Conservation (phyloP, 176 grass and related monocot species). For the Aegilops speltoides region DNA sequence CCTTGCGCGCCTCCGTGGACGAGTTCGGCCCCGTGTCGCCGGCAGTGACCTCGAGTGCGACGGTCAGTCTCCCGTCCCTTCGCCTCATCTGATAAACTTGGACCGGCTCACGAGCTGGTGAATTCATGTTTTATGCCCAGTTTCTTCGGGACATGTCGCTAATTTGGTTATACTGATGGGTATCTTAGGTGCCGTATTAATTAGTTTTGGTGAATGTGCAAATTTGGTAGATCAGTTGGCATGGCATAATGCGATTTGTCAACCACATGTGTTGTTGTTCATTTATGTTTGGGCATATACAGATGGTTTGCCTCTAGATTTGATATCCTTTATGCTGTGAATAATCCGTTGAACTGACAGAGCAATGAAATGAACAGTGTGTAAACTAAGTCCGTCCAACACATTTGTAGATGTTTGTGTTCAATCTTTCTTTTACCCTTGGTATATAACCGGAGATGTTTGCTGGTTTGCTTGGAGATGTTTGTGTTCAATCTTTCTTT, state of each 20-base stretch:
- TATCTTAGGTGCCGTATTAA: neutral
- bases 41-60: constrained; percentile 79
- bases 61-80: constrained; percentile 37
- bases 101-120: neutral
- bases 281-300: neutral
- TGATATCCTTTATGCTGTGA: neutral
- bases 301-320: neutral
- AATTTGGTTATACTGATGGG: neutral
- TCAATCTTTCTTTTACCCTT: too few species aligned
- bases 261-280: neutral
- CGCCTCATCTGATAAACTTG: neutral
- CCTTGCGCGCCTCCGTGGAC: constrained; percentile 7
- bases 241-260: neutral
- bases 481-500: neutral
- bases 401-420: neutral
- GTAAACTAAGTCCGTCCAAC: neutral
- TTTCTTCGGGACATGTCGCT: neutral
- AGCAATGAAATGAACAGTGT: neutral
- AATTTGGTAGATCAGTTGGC: neutral
- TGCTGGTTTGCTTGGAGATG: neutral
- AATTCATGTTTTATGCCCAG: neutral
- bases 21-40: constrained; percentile 74
- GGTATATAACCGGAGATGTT: too few species aligned
- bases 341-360: neutral
- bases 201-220: neutral